A percentile compares a stretch with the other conserved stretches of the same genome.
Conservation (phyloP, 2,329 filamentous ascomycete species). For the Pseudocercospora vitis region DNA sequence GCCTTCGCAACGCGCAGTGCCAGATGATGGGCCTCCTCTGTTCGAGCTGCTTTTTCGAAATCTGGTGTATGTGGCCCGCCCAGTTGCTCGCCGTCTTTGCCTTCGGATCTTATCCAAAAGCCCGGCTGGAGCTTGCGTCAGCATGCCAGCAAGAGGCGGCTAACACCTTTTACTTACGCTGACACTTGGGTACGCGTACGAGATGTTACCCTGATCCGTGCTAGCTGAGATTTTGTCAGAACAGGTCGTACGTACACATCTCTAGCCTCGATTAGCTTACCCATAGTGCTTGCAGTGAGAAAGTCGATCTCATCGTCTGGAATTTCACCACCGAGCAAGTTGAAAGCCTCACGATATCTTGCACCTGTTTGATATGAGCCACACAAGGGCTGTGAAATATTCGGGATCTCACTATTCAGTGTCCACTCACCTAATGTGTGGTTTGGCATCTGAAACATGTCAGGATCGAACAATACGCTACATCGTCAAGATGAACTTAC, state of each 20-base stretch:
- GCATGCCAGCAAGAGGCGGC: not conserved
- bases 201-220: conserved; percentile 62
- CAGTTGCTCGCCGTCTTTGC: conserved; percentile 31
- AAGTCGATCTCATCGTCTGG: conserved; percentile 44
- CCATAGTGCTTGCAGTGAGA: conserved; percentile 47
- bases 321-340: conserved; percentile 38
- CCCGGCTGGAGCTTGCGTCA: conserved; percentile 35
- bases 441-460: not conserved
- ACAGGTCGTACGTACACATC: too few species aligned
- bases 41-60: conserved; percentile 42
- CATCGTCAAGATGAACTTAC: not conserved
- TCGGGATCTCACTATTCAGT: conserved; percentile 4
- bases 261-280: too few species aligned
- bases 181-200: conserved; percentile 58
- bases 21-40: conserved; percentile 38
- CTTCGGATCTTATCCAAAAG: conserved; percentile 48
- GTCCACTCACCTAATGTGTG: too few species aligned
- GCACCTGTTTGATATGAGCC: not conserved
- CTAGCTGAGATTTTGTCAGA: too few species aligned
- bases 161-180: conserved; percentile 32
- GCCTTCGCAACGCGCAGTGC: conserved; percentile 40
- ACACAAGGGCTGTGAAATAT: too few species aligned
- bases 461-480: too few species aligned
- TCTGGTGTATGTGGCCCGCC: conserved; percentile 45
- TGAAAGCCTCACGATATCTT: conserved; percentile 34